Conservation (phyloP, 2,329 filamentous ascomycete species). For the Colletotrichum lindemuthianum region DNA sequence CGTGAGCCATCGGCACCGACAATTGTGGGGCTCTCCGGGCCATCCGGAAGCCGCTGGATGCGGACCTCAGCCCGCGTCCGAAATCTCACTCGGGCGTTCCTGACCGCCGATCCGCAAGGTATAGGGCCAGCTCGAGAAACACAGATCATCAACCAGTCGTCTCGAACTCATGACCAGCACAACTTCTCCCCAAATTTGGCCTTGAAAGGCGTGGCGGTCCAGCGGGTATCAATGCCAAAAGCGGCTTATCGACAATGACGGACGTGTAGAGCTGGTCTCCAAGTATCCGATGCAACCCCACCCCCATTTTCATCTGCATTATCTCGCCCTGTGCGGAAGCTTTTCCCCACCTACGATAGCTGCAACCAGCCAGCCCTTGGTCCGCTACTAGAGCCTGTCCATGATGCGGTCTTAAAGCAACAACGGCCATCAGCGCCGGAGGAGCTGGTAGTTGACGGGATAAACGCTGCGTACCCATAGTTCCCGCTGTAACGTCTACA, state of each 20-base stretch:
- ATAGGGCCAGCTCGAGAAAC: too few relatives aligned
- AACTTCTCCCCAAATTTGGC: not conserved
- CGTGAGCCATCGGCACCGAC: too few relatives aligned
- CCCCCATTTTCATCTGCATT: conserved; percentile 29
- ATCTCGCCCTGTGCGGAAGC: not conserved
- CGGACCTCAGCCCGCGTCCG: too few relatives aligned
- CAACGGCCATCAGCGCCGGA: not conserved
- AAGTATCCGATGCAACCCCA: conserved; percentile 11
- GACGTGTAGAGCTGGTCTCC: not conserved
- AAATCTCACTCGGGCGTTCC: too few relatives aligned
- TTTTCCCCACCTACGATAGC: conserved; percentile 23
- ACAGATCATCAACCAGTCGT: not conserved
- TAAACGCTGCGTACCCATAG: conserved; percentile 13
- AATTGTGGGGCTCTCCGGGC: too few relatives aligned
- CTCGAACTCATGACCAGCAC: not conserved
- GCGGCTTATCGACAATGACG: conserved; percentile 14
- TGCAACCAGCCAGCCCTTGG: not conserved
- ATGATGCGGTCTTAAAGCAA: conserved; percentile 14
- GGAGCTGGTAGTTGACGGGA: conserved; percentile 1
- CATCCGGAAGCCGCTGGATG: too few relatives aligned
- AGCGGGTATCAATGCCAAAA: not conserved
- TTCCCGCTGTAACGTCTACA: not conserved
- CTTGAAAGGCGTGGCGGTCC: not conserved
- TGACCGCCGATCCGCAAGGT: too few relatives aligned
- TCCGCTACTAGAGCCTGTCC: not conserved